A percentile compares a stretch with the other conserved stretches of the same genome.
Conservation (phyloP, 2,329 filamentous ascomycete genomes). For the Penicillium sp. region DNA sequence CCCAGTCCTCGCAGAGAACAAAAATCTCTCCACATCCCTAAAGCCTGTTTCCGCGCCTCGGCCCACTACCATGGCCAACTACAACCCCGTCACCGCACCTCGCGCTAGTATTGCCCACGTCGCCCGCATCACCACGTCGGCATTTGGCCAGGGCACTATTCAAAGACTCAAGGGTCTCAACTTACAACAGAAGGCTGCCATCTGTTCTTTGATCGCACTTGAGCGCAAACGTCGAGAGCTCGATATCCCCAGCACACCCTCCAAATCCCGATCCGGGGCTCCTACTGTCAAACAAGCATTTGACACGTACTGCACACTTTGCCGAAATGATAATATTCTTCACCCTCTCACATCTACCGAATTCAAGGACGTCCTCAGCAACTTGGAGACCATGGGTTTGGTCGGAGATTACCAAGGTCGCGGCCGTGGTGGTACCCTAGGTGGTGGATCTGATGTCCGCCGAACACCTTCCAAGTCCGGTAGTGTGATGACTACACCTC, state of each 20-base stretch:
- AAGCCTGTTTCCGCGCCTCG: slow-evolving; percentile 41
- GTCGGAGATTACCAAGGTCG: slow-evolving; percentile 72
- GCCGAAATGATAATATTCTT: slow-evolving; percentile 83
- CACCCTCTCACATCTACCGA: slow-evolving; percentile 89
- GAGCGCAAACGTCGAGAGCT: slow-evolving; percentile 68
- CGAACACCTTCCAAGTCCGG: slow-evolving; percentile 74
- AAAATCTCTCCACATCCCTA: slow-evolving; percentile 66
- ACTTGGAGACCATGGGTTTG: slow-evolving; percentile 84
- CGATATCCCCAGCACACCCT: slow-evolving; percentile 58
- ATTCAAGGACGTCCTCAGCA: slow-evolving; percentile 89
- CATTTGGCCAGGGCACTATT: slow-evolving; percentile 85
- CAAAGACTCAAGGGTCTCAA: slow-evolving; percentile 88
- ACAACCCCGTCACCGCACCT: slow-evolving; percentile 79
- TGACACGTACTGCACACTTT: slow-evolving; percentile 80
- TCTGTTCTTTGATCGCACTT: slow-evolving; percentile 86
- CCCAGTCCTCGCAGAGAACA: slow-evolving; percentile 78
- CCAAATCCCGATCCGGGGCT: slow-evolving; percentile 62
- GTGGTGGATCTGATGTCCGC: slow-evolving; percentile 51
- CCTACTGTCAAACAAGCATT: slow-evolving; percentile 85
- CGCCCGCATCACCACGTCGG: slow-evolving; percentile 85
- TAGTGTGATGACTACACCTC: slow-evolving; percentile 57
- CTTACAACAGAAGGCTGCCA: slow-evolving; percentile 91
- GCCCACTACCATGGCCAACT: slow-evolving; percentile 51
- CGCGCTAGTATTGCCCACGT: slow-evolving; percentile 88
- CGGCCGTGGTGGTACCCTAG: slow-evolving; percentile 66